phyloP scores from a whole-genome alignment of 1,284 basidiomycete species.

The Melanopsichium pennsylvanicum region DNA sequence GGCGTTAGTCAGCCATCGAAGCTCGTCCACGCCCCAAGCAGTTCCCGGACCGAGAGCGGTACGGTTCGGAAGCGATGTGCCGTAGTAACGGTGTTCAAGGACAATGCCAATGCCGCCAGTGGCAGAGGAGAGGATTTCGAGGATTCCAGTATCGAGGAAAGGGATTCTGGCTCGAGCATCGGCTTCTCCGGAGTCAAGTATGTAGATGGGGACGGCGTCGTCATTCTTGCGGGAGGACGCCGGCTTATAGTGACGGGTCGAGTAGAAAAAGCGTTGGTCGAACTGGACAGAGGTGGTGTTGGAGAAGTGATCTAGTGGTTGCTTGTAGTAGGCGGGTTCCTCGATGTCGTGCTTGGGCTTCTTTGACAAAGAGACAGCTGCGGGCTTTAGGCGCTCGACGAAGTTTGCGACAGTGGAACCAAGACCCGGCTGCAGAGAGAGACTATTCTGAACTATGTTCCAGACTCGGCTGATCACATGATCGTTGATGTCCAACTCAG shows the following conservation, averaged over 20 bases:
- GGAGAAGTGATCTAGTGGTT: conserved; percentile 79
- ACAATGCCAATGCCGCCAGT: conserved; percentile 85
- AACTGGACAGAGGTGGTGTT: conserved; percentile 67
- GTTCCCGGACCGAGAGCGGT: conserved; percentile 74
- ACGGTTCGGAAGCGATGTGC: conserved; percentile 79
- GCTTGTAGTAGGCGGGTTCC: conserved; percentile 71
- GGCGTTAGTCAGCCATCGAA: conserved; percentile 83
- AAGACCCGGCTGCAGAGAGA: conserved; percentile 17
- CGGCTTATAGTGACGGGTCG: conserved; percentile 80
- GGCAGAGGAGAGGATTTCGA: conserved; percentile 81
- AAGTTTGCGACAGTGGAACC: conserved; percentile 11
- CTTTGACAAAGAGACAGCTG: not conserved
- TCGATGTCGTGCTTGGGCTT: conserved; percentile 30
- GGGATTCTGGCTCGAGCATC: conserved; percentile 52
- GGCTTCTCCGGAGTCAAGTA: conserved; percentile 66
- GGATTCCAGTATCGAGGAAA: conserved; percentile 72
- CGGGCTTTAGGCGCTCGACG: conserved; percentile 14
- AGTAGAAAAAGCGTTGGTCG: conserved; percentile 80
- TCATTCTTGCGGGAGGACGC: conserved; percentile 78
- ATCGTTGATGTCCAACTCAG: not conserved
- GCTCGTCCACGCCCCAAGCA: conserved; percentile 66
- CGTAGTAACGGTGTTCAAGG: conserved; percentile 74
- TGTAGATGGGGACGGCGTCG: conserved; percentile 58
- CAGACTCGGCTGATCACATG: conserved; percentile 8
- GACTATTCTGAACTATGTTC: conserved; percentile 8